Base-by-base conservation (phyloP, 2,329 filamentous ascomycete genomes). In the Alternaria burnsii region DNA sequence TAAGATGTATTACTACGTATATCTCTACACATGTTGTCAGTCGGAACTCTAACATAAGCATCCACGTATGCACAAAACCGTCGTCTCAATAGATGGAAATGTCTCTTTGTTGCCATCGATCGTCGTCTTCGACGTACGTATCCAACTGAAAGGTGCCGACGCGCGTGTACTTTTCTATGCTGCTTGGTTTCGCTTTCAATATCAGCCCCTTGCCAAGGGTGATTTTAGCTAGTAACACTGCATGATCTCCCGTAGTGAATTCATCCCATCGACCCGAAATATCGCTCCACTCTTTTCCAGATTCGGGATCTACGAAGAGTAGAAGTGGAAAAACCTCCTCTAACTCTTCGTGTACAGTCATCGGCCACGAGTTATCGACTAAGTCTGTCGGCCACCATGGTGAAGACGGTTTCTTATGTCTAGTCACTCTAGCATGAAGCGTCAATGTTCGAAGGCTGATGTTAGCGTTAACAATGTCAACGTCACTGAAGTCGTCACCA, bases 401-500 rank as follows among this genome's bases (percentile, higher is more conserved):
- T 20, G 28, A 16, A 14, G 43, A 30, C 30, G 26, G 14, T 7
- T 11, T 47, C 16, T 32, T n/a, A 5, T 30, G 9, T 32, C 12
- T 32, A 2, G 26, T 8, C 3, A 47, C n/a, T 5, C 18, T 47
- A 14, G 43, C 43, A 30, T 30, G 26, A 18, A 47, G 43, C n/a
- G 43, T 47, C 11, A 20, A 47, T 12, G 43, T 47, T 47, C 26
- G 43, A 14, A 47, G 43, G 10, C 43, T 47, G 8, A 47, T 2
- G 18, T 47, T n/a, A 47, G 43, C 43, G n/a, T 14, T 5, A 18
- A 47, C n/a, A 18, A 47, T 26, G 43, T 47, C 43, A n/a, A 47
- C 43, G 43, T 47, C 43, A n/a, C 43, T 47, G n/a, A 47, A 47
- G 43, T 47, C 43, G 43, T 47, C 43, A 11, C 11, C 18, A 47